A percentile compares a stretch with the other conserved stretches of the same genome.
Conservation (phyloP, 495 filamentous ascomycete genomes). For the Aspergillus egyptiacus region DNA sequence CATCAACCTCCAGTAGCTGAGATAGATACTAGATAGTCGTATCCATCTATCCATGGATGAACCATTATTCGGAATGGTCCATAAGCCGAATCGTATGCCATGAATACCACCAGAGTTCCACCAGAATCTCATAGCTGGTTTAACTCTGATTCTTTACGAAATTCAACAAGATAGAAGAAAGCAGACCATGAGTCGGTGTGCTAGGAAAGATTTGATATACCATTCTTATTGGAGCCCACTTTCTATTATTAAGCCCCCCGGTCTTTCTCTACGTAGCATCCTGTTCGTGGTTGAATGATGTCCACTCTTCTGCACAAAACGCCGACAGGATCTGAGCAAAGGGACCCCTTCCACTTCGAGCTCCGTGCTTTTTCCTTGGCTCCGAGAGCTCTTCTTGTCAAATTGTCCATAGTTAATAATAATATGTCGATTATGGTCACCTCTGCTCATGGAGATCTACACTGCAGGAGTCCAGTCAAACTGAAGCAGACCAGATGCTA, state of each 20-base stretch:
- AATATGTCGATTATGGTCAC: not conserved
- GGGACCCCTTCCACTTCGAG: too few species aligned
- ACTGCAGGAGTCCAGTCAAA: not conserved
- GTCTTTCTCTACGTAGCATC: too few species aligned
- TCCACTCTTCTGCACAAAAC: slow-evolving; percentile 4
- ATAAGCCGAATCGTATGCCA: too few species aligned
- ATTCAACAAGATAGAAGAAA: not conserved
- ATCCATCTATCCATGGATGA: too few species aligned
- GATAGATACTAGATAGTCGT: too few species aligned
- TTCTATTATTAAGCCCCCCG: not conserved
- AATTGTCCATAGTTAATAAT: too few species aligned
- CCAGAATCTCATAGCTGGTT: too few species aligned
- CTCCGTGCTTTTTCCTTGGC: slow-evolving; percentile 3
- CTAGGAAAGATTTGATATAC: slow-evolving; percentile 2
- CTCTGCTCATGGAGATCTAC: not conserved
- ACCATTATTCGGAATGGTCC: too few species aligned
- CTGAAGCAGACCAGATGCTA: not conserved
- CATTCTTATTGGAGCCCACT: slow-evolving; percentile 13
- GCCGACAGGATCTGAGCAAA: not conserved
- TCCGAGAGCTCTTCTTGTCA: not conserved
- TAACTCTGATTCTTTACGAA: too few species aligned
- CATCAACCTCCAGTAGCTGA: too few species aligned
- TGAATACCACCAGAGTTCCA: too few species aligned
- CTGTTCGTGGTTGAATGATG: slow-evolving; percentile 11
- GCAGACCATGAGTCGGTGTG: slow-evolving; percentile 1